Percentiles rank a stretch among this genome's conserved stretches.
These are phyloP conservation scores for Phyllosticta citriasiana DNA, from an alignment of 2,329 filamentous ascomycete genomes.

Conservation along the genomic window DNA sequence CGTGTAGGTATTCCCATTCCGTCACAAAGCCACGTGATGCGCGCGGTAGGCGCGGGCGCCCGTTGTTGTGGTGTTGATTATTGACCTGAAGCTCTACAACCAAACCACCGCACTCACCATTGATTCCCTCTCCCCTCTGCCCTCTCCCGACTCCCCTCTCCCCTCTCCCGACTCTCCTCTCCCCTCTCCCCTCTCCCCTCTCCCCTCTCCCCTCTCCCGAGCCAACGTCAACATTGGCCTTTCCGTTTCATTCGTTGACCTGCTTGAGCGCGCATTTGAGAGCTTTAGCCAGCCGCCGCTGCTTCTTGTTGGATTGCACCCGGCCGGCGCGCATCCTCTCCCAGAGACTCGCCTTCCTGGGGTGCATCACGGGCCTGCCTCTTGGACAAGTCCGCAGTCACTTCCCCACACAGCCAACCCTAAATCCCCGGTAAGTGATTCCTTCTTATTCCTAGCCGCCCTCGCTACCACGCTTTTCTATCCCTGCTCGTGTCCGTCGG, in stretches of 20 bases:
- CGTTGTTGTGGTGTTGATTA: neutral
- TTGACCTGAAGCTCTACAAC: neutral
- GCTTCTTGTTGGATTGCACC: neutral
- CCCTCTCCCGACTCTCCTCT: too few species aligned
- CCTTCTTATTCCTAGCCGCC: conserved; percentile 3
- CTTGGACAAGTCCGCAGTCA: neutral
- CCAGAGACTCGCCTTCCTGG: too few species aligned
- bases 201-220: neutral
- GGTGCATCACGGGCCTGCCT: neutral
- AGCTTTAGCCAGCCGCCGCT: neutral
- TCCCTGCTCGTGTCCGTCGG: conserved; percentile 3
- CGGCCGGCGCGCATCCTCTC: neutral
- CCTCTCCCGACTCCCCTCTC: too few species aligned
- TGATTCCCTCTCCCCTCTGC: neutral
- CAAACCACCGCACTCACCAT: neutral
- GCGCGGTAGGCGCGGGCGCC: neutral
- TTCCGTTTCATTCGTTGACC: neutral
- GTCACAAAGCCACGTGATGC: neutral
- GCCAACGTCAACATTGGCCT: neutral
- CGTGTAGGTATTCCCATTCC: neutral
- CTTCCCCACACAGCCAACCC: neutral
- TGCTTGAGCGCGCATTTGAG: neutral
- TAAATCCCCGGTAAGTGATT: neutral
- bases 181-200: too few species aligned
- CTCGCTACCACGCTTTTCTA: conserved; percentile 4